A percentile compares a stretch with the other conserved stretches of the same genome.
These are phyloP conservation scores for Alternaria ethzedia DNA, from an alignment of 2,329 filamentous ascomycete genomes.

Conservation along the genomic window DNA sequence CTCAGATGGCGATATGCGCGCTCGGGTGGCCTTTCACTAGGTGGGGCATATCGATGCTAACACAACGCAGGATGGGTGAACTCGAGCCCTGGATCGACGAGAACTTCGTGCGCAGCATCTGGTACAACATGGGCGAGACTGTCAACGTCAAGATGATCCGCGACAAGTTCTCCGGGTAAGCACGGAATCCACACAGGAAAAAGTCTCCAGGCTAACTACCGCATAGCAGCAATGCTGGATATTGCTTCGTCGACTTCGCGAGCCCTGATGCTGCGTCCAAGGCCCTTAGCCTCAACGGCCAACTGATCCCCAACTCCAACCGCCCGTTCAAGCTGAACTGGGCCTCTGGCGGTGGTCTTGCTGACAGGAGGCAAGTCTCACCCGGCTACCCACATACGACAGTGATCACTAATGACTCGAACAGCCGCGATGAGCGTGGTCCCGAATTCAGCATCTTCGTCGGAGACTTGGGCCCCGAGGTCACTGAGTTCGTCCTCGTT, in stretches of 20 bases:
- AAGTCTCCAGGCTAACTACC: constrained; percentile 38
- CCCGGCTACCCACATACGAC: neutral
- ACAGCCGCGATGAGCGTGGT: constrained; percentile 84
- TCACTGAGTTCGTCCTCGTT: constrained; percentile 97
- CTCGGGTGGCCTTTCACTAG: neutral
- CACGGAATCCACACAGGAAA: constrained; percentile 17
- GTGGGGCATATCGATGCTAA: constrained; percentile 24
- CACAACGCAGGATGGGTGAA: constrained; percentile 85
- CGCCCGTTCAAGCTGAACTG: constrained; percentile 99
- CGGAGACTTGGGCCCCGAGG: constrained; percentile 94
- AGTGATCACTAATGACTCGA: constrained; percentile 24
- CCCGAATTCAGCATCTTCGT: constrained; percentile 98
- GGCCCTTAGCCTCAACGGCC: constrained; percentile 88
- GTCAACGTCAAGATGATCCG: constrained; percentile 99
- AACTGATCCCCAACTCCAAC: constrained; percentile 88
- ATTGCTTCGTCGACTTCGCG: constrained; percentile 96
- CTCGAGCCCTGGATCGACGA: constrained; percentile 99
- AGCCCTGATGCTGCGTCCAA: constrained; percentile 85
- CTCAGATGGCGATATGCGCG: neutral
- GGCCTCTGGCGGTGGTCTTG: constrained; percentile 94
- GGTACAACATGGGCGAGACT: constrained; percentile 88
- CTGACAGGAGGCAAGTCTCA: constrained; percentile 79
- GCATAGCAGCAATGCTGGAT: constrained; percentile 92
- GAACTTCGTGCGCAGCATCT: constrained; percentile 95
- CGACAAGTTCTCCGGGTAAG: constrained; percentile 96